Evolutionary conservation across 2,329 filamentous ascomycete genomes (phyloP).

Genomic region (Fusarium coicis): DNA sequence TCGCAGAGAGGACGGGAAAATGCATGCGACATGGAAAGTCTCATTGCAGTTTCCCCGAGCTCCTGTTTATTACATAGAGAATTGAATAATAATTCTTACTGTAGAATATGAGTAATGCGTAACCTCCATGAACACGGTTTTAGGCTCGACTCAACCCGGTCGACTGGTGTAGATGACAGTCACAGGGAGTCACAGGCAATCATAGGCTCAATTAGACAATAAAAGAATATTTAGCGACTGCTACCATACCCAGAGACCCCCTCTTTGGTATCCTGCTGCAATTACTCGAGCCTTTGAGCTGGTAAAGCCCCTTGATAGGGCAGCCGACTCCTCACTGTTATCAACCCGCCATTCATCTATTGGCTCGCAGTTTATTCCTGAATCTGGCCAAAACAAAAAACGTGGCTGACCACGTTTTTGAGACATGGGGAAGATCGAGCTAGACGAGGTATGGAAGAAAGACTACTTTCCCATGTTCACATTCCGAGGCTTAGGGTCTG

Average conservation of each 20-base stretch:
- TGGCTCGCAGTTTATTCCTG: not conserved
- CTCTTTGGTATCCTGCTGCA: no score
- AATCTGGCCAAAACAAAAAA: not conserved
- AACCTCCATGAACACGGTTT: no score
- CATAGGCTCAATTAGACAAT: no score
- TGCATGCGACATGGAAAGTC: rapidly evolving
- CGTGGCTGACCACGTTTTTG: not conserved
- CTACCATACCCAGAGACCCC: no score
- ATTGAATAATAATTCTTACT: no score
- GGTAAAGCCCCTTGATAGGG: not conserved
- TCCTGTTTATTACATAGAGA: no score
- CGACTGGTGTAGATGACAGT: no score
- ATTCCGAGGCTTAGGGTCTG: not conserved
- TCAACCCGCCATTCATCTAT: rapidly evolving
- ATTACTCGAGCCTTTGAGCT: not conserved
- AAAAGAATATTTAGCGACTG: no score
- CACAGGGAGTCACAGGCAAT: no score
- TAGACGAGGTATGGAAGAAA: not conserved
- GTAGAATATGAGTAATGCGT: no score
- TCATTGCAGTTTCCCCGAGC: no score
- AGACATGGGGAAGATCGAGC: not conserved
- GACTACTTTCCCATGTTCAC: not conserved
- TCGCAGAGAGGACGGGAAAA: rapidly evolving
- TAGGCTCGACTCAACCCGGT: no score
- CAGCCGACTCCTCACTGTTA: not conserved